These are phyloP conservation scores for Vachellia collinsii DNA, from an alignment of 306 rosid genomes.

Conservation along the genomic window DNA sequence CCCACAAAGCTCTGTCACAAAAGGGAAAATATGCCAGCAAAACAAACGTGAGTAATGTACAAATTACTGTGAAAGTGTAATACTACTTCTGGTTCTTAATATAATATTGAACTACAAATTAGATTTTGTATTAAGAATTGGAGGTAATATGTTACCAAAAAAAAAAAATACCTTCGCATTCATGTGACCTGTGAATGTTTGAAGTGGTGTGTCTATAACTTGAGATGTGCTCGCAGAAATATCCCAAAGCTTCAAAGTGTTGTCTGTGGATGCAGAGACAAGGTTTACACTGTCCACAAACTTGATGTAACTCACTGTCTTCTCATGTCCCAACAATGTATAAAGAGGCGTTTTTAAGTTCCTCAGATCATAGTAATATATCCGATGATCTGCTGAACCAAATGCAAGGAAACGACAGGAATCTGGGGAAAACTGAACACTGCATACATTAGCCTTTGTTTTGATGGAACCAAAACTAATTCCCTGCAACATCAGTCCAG, in stretches of 20 bases:
- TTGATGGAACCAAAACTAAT: slow-evolving; percentile 83
- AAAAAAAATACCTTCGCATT: slow-evolving; percentile 77
- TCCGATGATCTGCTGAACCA: slow-evolving; percentile 93
- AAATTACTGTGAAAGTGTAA: not conserved
- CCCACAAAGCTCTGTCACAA: slow-evolving; percentile 91
- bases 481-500: slow-evolving; percentile 87
- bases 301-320: slow-evolving; percentile 91
- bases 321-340: slow-evolving; percentile 79
- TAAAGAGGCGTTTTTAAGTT: slow-evolving; percentile 69
- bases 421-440: slow-evolving; percentile 83
- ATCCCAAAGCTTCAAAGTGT: slow-evolving; percentile 96
- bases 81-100: no score
- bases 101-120: no score
- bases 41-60: not conserved
- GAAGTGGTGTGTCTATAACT: slow-evolving; percentile 75
- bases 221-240: slow-evolving; percentile 72
- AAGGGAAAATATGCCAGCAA: not conserved
- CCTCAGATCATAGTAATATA: slow-evolving; percentile 88
- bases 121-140: no score
- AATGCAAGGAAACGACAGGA: slow-evolving; percentile 86
- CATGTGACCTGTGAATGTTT: slow-evolving; percentile 79
- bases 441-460: slow-evolving; percentile 93
- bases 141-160: not conserved
- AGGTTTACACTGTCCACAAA: slow-evolving; percentile 68
- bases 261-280: slow-evolving; percentile 92